Conservation (phyloP, 768 basidiomycete genomes). For the Boletales sp. region DNA sequence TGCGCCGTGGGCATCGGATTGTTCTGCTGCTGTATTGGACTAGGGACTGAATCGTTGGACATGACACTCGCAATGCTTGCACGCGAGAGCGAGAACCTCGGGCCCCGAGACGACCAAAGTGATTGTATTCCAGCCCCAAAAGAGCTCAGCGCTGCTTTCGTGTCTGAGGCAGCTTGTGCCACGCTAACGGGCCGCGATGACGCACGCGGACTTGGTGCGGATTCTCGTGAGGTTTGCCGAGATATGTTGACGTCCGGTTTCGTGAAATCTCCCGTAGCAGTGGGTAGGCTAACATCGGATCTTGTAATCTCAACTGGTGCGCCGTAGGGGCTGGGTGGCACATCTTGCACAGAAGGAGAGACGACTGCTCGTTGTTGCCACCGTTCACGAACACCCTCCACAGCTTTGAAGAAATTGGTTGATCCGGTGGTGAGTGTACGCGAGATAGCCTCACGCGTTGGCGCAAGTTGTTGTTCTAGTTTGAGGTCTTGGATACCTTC, state of each 20-base stretch:
- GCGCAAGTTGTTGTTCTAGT: constrained; percentile 89
- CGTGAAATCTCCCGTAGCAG: constrained; percentile 5
- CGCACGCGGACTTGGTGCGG: constrained; percentile 9
- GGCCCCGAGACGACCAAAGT: constrained; percentile 40
- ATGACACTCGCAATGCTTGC: constrained; percentile 22
- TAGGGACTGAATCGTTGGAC: constrained; percentile 21
- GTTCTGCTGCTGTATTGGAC: constrained; percentile 6
- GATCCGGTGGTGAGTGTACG: constrained; percentile 73
- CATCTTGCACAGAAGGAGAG: constrained; percentile 24
- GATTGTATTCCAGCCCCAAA: constrained; percentile 49
- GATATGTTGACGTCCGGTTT: constrained; percentile 14
- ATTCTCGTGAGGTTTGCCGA: constrained; percentile 27
- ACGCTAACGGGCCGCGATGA: constrained; percentile 24
- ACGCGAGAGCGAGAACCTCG: constrained; percentile 37
- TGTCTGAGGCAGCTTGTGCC: constrained; percentile 31
- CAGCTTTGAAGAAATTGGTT: constrained; percentile 80
- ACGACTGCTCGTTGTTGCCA: constrained; percentile 48
- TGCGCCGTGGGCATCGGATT: background rate
- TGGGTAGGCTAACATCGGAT: constrained; percentile 23
- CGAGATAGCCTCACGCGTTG: constrained; percentile 85
- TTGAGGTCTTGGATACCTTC: constrained; percentile 95
- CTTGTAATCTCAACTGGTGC: constrained; percentile 29
- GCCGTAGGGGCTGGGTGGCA: constrained; percentile 14
- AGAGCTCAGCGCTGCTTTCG: constrained; percentile 34
- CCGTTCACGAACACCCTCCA: constrained; percentile 81